phyloP scores from a whole-genome alignment of 2,329 filamentous ascomycete genomes.

The Microcera coccophila region DNA sequence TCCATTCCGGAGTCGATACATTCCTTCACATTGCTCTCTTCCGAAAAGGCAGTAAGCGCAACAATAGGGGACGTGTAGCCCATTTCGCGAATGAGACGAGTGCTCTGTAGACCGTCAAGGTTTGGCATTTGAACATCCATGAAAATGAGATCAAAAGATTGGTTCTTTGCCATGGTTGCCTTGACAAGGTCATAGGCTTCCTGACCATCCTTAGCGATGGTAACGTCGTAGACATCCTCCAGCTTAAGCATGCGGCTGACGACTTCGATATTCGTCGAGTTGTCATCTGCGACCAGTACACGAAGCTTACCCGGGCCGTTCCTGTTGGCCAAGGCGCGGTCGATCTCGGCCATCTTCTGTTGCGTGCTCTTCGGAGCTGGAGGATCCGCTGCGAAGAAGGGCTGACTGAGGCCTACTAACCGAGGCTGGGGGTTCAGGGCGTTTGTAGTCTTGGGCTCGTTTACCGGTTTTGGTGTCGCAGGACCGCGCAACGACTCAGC shows the following conservation, averaged over 20 bases:
- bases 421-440: constrained; percentile 68
- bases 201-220: constrained; percentile 79
- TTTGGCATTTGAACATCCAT: constrained; percentile 98
- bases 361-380: constrained; percentile 39
- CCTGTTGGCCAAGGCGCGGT: constrained; percentile 60
- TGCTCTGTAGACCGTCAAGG: constrained; percentile 82
- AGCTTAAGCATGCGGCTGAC: constrained; percentile 65
- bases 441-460: constrained; percentile 29
- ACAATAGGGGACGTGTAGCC: constrained; percentile 88
- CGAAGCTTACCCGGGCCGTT: constrained; percentile 61
- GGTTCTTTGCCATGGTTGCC: constrained; percentile 68
- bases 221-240: constrained; percentile 80
- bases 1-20: constrained; percentile 90
- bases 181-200: constrained; percentile 86
- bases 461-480: constrained; percentile 19
- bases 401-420: constrained; percentile 75
- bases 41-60: constrained; percentile 82
- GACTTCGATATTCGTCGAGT: constrained; percentile 55
- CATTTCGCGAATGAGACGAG: constrained; percentile 76
- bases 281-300: constrained; percentile 78
- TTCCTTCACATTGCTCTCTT: constrained; percentile 83
- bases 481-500: constrained; percentile 33
- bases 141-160: constrained; percentile 81
- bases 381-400: constrained; percentile 62
- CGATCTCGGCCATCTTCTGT: constrained; percentile 62